These are phyloP conservation scores for Hansenula sp. DNA, from an alignment of 1,139 yeast genomes.

Conservation along the genomic window DNA sequence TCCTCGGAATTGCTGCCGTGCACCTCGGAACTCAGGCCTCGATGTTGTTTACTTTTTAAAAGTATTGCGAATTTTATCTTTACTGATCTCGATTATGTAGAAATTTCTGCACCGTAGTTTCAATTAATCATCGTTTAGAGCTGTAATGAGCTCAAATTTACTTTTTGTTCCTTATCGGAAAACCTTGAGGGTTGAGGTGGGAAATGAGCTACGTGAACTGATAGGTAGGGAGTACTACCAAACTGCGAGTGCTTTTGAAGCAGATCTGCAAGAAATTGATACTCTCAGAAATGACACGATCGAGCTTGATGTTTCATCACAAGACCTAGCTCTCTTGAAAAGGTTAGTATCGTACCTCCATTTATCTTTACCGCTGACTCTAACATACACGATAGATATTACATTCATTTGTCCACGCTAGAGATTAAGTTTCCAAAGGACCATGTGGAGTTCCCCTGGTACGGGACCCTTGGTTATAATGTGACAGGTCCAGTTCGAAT, in stretches of 20 bases:
- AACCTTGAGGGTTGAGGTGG: conserved; percentile 45
- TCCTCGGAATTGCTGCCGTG: background rate
- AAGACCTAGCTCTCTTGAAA: conserved; percentile 27
- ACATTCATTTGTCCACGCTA: conserved; percentile 29
- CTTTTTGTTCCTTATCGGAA: conserved; percentile 50
- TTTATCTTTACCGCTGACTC: background rate
- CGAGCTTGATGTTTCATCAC: conserved; percentile 25
- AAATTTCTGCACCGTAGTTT: too few species aligned
- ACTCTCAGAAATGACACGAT: conserved; percentile 32
- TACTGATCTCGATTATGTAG: too few species aligned
- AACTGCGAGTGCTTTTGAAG: conserved; percentile 51
- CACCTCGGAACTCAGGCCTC: too few species aligned
- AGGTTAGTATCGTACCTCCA: background rate
- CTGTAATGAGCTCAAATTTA: conserved; percentile 31
- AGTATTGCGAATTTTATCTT: background rate
- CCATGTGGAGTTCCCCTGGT: conserved; percentile 64
- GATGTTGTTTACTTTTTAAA: conserved; percentile 1
- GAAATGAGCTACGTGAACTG: conserved; percentile 40
- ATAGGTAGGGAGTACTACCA: conserved; percentile 66
- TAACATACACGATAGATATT: conserved; percentile 27
- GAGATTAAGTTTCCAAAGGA: conserved; percentile 41
- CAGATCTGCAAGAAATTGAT: conserved; percentile 45
- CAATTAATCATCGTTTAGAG: background rate
- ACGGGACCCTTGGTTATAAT: conserved; percentile 57
- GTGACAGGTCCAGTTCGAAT: conserved; percentile 42